phyloP scores from a whole-genome alignment of 345 rosid species.

The Hirschfeldia incana region DNA sequence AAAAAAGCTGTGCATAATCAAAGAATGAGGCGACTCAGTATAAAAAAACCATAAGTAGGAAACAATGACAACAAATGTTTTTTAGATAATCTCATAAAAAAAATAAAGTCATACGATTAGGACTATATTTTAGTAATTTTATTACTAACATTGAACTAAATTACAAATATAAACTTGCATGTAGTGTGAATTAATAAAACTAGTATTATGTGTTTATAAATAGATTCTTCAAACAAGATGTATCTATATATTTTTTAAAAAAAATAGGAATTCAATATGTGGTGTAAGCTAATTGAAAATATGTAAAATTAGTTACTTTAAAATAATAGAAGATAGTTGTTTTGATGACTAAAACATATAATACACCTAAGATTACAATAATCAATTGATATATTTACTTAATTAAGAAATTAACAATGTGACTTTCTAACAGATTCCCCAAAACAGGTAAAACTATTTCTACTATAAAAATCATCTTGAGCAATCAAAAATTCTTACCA shows the following conservation, averaged over 20 bases:
- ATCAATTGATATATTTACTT: not conserved
- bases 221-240: not conserved
- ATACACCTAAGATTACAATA: not conserved
- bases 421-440: not conserved
- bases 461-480: not conserved
- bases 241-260: not conserved
- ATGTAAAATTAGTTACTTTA: not conserved
- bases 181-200: not conserved
- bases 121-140: too few species aligned
- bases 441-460: not conserved
- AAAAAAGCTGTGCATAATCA: not conserved
- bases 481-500: not conserved
- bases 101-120: too few species aligned
- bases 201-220: not conserved
- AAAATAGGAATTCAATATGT: not conserved
- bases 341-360: not conserved
- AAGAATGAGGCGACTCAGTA: not conserved
- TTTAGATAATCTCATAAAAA: too few species aligned
- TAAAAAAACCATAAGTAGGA: not conserved
- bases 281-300: not conserved
- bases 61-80: not conserved
- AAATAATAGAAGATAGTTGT: not conserved
- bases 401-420: not conserved
- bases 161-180: not conserved
- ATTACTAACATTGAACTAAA: not conserved